Evolutionary conservation across 2,329 filamentous ascomycete species (phyloP).

Genomic region (Calycina marina): DNA sequence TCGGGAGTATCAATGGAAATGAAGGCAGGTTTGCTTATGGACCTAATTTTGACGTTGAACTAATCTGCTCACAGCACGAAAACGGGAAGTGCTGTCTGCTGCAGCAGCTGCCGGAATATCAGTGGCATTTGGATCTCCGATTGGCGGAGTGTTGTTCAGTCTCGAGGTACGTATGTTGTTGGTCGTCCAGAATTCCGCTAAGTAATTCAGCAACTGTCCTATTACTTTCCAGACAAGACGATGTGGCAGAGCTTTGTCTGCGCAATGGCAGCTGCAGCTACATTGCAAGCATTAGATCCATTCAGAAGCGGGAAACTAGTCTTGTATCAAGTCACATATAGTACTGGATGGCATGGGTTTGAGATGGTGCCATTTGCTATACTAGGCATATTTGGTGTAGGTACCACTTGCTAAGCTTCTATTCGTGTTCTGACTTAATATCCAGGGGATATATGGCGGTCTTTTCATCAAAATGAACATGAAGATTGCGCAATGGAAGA

Average conservation of each 20-base stretch:
- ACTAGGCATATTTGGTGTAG: conserved; percentile 66
- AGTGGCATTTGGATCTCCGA: conserved; percentile 50
- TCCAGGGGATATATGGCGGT: conserved; percentile 81
- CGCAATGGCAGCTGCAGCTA: conserved; percentile 95
- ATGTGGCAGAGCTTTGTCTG: conserved; percentile 99
- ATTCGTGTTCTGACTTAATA: no score
- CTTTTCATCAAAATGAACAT: conserved; percentile 94
- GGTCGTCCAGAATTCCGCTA: conserved; percentile 1
- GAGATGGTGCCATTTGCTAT: conserved; percentile 80
- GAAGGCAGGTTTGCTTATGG: conserved; percentile 44
- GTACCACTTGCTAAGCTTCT: no score
- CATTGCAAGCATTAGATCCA: conserved; percentile 82
- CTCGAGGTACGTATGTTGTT: conserved; percentile 47
- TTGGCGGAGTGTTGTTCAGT: conserved; percentile 88
- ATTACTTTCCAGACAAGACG: conserved; percentile 97
- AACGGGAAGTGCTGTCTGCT: conserved; percentile 83
- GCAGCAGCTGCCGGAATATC: conserved; percentile 56
- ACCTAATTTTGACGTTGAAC: conserved; percentile 16
- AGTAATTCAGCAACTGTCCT: conserved; percentile 59
- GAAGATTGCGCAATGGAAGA: conserved; percentile 68
- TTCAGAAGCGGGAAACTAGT: conserved; percentile 93
- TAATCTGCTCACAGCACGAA: conserved; percentile 48
- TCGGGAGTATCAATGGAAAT: conserved; percentile 66
- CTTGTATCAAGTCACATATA: conserved; percentile 90
- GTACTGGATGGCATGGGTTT: conserved; percentile 82